Conservation (phyloP, 129 eudicot genomes). For the Flaveria sonorensis region DNA sequence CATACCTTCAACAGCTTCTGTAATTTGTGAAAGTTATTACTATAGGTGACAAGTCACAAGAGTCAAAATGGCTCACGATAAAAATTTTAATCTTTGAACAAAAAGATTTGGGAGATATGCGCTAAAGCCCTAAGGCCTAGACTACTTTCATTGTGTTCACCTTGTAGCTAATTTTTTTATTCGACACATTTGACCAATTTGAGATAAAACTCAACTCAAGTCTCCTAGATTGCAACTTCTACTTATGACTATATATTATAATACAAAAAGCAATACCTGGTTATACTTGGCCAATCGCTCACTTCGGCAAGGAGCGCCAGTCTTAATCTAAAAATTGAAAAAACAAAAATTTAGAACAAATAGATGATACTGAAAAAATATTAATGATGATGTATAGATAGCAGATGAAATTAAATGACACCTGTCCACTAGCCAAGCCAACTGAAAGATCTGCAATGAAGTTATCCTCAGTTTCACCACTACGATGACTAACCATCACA, state of each 20-base stretch:
- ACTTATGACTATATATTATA: background rate
- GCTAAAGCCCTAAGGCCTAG: background rate
- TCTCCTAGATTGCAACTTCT: background rate
- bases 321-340: constrained; percentile 63
- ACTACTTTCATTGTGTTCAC: background rate
- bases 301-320: constrained; percentile 98
- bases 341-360: background rate
- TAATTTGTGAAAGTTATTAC: background rate
- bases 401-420: constrained; percentile 23
- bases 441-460: constrained; percentile 96
- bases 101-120: background rate
- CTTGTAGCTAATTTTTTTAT: background rate
- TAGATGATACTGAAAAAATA: background rate
- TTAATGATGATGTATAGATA: background rate
- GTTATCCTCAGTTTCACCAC: constrained; percentile 98
- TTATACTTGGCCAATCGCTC: constrained; percentile 94
- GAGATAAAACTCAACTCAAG: background rate
- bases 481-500: constrained; percentile 98
- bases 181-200: background rate
- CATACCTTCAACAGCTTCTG: background rate
- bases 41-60: background rate
- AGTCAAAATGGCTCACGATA: background rate
- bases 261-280: constrained; percentile 52
- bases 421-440: constrained; percentile 99
- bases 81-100: background rate